Conservation (phyloP, 306 rosid genomes). For the Sicyos baderoa region DNA sequence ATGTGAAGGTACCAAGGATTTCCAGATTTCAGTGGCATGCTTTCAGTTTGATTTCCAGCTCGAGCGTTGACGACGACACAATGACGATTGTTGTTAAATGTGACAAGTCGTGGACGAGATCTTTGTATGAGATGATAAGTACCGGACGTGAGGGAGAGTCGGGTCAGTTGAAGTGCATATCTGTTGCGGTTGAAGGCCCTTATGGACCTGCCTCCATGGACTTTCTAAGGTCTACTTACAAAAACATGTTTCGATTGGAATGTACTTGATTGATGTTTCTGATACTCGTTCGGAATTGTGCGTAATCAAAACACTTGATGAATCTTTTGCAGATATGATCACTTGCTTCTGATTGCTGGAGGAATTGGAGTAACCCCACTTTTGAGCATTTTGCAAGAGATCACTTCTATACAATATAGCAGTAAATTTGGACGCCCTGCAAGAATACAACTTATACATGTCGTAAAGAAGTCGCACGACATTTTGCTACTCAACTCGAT, state of each 20-base stretch:
- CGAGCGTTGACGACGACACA: slow-evolving; percentile 39
- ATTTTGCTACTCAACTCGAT: slow-evolving; percentile 49
- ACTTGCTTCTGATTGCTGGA: slow-evolving; percentile 64
- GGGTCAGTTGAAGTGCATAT: slow-evolving; percentile 38
- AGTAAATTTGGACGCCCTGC: slow-evolving; percentile 32
- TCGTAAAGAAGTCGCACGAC: slow-evolving; percentile 53
- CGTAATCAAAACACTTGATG: neutral
- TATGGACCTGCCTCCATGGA: slow-evolving; percentile 70
- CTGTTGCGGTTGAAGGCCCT: slow-evolving; percentile 84
- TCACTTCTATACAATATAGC: slow-evolving; percentile 29
- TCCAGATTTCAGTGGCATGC: slow-evolving; percentile 87
- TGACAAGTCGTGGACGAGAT: slow-evolving; percentile 74
- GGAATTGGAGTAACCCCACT: slow-evolving; percentile 87
- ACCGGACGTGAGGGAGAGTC: slow-evolving; percentile 35
- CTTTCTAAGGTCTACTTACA: slow-evolving; percentile 43
- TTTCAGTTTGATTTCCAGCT: slow-evolving; percentile 78
- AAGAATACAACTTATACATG: slow-evolving; percentile 51
- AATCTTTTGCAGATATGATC: slow-evolving; percentile 60
- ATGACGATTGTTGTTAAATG: slow-evolving; percentile 61
- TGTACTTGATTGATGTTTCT: neutral
- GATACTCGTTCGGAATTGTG: neutral
- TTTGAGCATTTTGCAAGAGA: slow-evolving; percentile 72
- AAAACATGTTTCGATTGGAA: neutral
- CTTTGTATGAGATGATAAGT: slow-evolving; percentile 51
- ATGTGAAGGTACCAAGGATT: slow-evolving; percentile 68